Evolutionary conservation across 1,284 basidiomycete genomes (phyloP), one percentile per base, ranked within the genome.

Genomic region (Rhizoctonia solani): DNA sequence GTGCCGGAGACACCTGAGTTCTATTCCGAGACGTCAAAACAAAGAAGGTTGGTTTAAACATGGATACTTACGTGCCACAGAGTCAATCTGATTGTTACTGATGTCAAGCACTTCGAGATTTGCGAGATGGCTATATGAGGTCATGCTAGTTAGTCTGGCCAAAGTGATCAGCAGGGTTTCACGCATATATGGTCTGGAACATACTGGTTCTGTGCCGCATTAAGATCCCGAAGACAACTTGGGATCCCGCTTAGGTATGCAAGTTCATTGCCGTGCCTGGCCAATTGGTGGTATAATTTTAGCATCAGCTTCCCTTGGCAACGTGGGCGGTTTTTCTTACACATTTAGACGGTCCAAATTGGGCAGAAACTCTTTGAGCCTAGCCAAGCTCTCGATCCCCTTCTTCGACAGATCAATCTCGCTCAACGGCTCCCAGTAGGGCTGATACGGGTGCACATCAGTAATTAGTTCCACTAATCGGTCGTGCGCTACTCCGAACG

Each of bases 281-380:
- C 5, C 6, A 44, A 6, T 21, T 16, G 5, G 27, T 0, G n/a
- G 23, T 21, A 21, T 49, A 46, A 25, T 41, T 63, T 68, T 42
- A 72, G 49, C 29, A 34, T 19, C 56, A 19, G 52, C 56, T 39
- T 67, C 13, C 49, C 65, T 44, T 42, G 32, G 34, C 27, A 47
- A 14, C 19, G 27, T 53, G 14, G 21, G 47, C 32, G 30, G 23
- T 39, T 13, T 21, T 25, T 81, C 91, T 75, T 75, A 95, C 92
- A 98, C 74, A 71, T 85, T 86, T 66, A 95, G 80, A 69, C 87
- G 83, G 74, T 95, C 92, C 30, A 99, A 81, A 63, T 81, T 82
- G 5, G 97, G 96, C 69, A 98, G 77, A 76, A 98, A 96, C 79
- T 99, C 96, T 75, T 97, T 95, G 72, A 99, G 79, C 67, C 95